Evolutionary conservation across 2,329 filamentous ascomycete genomes (phyloP).

Genomic region (Scopulariopsis brevicaulis): DNA sequence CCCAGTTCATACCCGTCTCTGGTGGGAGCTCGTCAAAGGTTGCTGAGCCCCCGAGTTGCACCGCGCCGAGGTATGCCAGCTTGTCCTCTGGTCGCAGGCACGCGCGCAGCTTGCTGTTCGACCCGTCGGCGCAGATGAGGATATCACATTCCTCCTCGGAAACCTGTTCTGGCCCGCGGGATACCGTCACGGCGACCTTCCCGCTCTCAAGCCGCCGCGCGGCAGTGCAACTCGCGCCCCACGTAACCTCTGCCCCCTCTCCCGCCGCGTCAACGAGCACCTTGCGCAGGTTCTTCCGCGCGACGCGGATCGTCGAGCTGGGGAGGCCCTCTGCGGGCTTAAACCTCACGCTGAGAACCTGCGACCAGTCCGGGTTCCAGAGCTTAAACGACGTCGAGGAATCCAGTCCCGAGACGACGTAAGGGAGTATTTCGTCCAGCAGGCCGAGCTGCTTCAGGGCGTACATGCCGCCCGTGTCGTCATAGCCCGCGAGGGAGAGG

Average conservation of each 20-base stretch:
- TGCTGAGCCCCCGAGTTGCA: constrained; percentile 24
- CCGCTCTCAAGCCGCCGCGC: neutral
- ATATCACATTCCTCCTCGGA: constrained; percentile 21
- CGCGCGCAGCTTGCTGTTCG: constrained; percentile 26
- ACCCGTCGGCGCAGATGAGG: constrained; percentile 32
- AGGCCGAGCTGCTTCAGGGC: constrained; percentile 25
- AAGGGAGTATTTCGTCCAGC: constrained; percentile 18
- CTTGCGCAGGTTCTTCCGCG: constrained; percentile 20
- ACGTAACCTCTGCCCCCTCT: neutral
- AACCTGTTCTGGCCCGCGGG: neutral
- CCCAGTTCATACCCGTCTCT: constrained; percentile 25
- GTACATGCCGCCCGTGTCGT: constrained; percentile 21
- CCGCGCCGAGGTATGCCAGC: constrained; percentile 25
- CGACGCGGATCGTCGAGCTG: constrained; percentile 22
- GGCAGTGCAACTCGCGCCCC: neutral
- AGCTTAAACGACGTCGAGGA: constrained; percentile 23
- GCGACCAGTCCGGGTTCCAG: constrained; percentile 25
- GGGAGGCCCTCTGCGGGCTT: constrained; percentile 21
- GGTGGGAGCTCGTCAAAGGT: constrained; percentile 21
- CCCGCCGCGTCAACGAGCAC: constrained; percentile 17
- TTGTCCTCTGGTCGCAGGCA: constrained; percentile 24
- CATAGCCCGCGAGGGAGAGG: constrained; percentile 24
- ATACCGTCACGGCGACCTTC: neutral
- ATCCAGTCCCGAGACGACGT: constrained; percentile 18
- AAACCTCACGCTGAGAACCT: constrained; percentile 17